Evolutionary conservation across 768 basidiomycete genomes (phyloP), one percentile per base, ranked within the genome.

Genomic region (Hygrophorus russula): DNA sequence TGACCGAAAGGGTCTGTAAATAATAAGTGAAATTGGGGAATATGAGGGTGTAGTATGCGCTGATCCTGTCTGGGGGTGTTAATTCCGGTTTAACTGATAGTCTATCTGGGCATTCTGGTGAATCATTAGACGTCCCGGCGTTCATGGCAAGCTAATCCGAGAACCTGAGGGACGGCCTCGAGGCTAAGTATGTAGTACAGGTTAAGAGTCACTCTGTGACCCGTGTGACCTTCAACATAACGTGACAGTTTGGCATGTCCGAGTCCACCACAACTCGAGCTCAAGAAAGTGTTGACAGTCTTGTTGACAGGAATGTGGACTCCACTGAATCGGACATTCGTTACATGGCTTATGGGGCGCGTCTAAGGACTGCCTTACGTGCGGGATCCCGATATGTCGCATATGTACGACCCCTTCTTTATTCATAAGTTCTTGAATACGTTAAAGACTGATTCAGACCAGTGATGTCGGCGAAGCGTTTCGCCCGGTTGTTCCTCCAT

Each of bases 11-110:
- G 15, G 90, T 97, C 66, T 96, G 88, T 45, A 99, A 85, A 69
- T 93, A 99, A 66, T 96, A 98, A 44, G 89, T 89, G 66, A 92
- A 93, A 59, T 82, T 78, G 27, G 88, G 88, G 59, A 96, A 96
- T 60, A 90, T 86, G 46, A 94, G 82, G 58, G 82, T 85, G 66
- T 91, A 93, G 58, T 92, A 94, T 48, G 91, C 91, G 59, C 82
- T 81, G 58, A 91, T 89, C 75, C 80, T 88, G 65, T 82, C 79
- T 50, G 80, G 73, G 24, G 36, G 24, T 24, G 24, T 24, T 24
- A 7, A 24, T 3, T 24, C 24, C 24, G 3, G 24, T 24, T 24
- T 24, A 24, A 24, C 24, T 24, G 24, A 24, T 3, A 24, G 7
- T 3, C 3, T 24, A 24, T 24, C 24, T 24, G 24, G 24, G 24